These are phyloP conservation scores for Debaryomycetaceae sp. DNA, from an alignment of 1,139 yeast genomes.

Conservation along the genomic window DNA sequence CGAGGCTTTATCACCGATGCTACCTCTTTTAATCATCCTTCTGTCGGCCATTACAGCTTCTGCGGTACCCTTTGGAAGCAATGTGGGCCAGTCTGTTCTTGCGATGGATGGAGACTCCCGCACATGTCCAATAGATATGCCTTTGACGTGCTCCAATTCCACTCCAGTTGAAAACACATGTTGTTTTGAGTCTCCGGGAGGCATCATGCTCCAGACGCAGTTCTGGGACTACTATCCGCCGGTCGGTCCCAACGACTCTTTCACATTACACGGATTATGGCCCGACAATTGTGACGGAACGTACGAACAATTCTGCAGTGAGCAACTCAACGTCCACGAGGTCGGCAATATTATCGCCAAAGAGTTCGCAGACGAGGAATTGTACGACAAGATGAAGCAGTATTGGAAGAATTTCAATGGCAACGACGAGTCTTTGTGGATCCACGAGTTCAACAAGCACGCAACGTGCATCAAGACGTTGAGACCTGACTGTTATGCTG, in stretches of 20 bases:
- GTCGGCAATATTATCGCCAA: constrained; percentile 51
- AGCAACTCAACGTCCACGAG: constrained; percentile 47
- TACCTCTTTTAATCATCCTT: background rate
- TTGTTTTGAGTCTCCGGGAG: constrained; percentile 89
- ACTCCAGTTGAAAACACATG: constrained; percentile 50
- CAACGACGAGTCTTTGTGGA: constrained; percentile 75
- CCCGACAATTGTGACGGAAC: constrained; percentile 44
- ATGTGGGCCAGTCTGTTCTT: background rate
- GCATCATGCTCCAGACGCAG: constrained; percentile 80
- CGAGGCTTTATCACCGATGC: background rate
- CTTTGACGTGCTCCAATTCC: constrained; percentile 51
- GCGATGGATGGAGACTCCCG: background rate
- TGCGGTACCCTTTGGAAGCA: background rate
- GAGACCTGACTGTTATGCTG: constrained; percentile 62
- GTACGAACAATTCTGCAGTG: constrained; percentile 63
- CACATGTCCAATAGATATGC: constrained; percentile 58
- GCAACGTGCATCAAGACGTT: constrained; percentile 89
- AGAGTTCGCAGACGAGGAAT: constrained; percentile 44
- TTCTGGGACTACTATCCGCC: constrained; percentile 88
- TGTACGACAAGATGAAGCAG: constrained; percentile 54
- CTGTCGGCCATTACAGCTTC: background rate
- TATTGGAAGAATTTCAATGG: constrained; percentile 82
- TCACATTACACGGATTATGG: constrained; percentile 63
- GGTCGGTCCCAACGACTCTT: constrained; percentile 45
- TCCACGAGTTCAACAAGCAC: constrained; percentile 93